Base-by-base conservation (phyloP, 2,329 filamentous ascomycete genomes). In the Oidium heveae region DNA sequence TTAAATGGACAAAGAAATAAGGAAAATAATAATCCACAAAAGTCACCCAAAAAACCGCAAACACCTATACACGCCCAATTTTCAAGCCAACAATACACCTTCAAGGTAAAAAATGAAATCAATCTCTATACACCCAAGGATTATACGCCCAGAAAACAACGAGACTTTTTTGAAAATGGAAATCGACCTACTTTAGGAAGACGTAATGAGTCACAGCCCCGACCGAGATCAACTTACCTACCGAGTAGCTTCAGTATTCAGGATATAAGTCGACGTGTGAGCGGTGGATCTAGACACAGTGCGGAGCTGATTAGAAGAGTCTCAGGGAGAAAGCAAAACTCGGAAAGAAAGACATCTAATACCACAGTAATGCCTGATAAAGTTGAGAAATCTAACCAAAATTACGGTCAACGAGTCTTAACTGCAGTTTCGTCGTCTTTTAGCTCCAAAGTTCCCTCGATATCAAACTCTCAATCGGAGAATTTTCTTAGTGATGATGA, bases 31-130 rank as follows among this genome's bases (percentile, higher is more conserved):
- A 80, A 76, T 34, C 85, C 84, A 3, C 70, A 72, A 0, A 68
- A 70, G 56, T 71, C 70, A 4, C 64, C 66, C 16, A 68, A 69
- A 43, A 68, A 52, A 63, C 68, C 61, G 8, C 59, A 68, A 10
- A 79, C 83, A 1, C 86, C 88, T 24, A 87, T 89, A 55, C 94
- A 85, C 72, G 77, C 84, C 15, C 82, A 91, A 62, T 91, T 89
- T 64, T 68, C 70, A 49, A 71, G 66, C 57, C 65, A 65, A 61
- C 56, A 65, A 59, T 28, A 60, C 65, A 44, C 53, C 61, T 7
- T 61, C 61, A 49, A 61, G 65, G 68, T 66, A 20, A 62, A 66
- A 57, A 63, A 64, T 47, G 61, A 64, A 49, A 64, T 66, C 54
- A 61, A 66, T 54, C 56, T 60, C 1, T 65, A 65, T 49, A 66